These are phyloP conservation scores for Hansenula anomala DNA, from an alignment of 1,139 yeast species.

Conservation along the genomic window DNA sequence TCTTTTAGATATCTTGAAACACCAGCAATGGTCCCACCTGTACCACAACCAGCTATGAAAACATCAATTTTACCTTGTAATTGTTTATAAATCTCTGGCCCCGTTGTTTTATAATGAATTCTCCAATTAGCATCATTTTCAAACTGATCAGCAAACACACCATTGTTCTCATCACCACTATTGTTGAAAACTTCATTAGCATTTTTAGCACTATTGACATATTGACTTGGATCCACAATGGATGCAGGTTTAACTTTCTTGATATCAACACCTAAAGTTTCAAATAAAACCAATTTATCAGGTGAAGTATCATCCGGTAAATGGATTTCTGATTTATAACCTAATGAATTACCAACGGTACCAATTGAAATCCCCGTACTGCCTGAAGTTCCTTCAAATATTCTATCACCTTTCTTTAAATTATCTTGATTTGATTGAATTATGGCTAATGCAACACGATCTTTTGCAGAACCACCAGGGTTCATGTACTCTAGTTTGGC, in stretches of 20 bases:
- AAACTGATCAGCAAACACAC: slow-evolving; percentile 92
- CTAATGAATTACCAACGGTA: slow-evolving; percentile 78
- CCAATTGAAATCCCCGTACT: slow-evolving; percentile 96
- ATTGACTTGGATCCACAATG: slow-evolving; percentile 89
- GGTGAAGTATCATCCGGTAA: slow-evolving; percentile 92
- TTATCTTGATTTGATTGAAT: slow-evolving; percentile 58
- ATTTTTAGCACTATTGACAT: slow-evolving; percentile 79
- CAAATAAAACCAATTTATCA: slow-evolving; percentile 71
- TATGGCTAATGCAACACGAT: slow-evolving; percentile 86
- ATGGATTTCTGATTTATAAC: slow-evolving; percentile 86
- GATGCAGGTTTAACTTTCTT: slow-evolving; percentile 93
- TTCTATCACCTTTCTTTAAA: slow-evolving; percentile 41
- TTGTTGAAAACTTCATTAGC: slow-evolving; percentile 38
- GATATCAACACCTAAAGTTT: slow-evolving; percentile 76
- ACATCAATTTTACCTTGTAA: slow-evolving; percentile 60
- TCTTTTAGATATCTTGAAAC: slow-evolving; percentile 71
- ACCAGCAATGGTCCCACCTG: slow-evolving; percentile 87
- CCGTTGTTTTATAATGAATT: slow-evolving; percentile 77
- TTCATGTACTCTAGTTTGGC: slow-evolving; percentile 84
- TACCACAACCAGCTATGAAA: slow-evolving; percentile 72
- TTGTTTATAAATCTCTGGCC: slow-evolving; percentile 83
- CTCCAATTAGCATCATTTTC: slow-evolving; percentile 91
- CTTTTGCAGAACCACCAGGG: slow-evolving; percentile 97
- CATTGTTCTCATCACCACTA: slow-evolving; percentile 23
- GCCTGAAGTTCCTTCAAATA: slow-evolving; percentile 94